These are phyloP conservation scores for Epichloe scottii DNA, from an alignment of 2,329 filamentous ascomycete species.

Conservation along the genomic window DNA sequence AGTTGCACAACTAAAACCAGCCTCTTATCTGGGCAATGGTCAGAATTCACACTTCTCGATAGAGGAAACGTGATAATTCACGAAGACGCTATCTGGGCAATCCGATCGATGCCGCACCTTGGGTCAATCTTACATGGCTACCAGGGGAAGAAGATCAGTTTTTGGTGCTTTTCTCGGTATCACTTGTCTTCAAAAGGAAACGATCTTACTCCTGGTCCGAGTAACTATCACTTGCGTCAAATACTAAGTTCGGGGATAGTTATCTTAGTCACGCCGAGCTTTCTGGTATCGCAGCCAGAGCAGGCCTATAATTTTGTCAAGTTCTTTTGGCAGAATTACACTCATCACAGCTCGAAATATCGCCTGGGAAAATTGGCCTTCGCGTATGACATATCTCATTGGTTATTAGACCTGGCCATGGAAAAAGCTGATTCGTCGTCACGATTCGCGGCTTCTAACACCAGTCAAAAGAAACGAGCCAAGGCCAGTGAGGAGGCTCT, in stretches of 20 bases:
- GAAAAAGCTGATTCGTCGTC: conserved; percentile 10
- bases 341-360: conserved; percentile 3
- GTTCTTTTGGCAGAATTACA: conserved; percentile 19
- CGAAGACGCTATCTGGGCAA: conserved; percentile 24
- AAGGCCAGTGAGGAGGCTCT: conserved; percentile 11
- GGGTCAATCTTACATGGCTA: conserved; percentile 17
- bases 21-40: conserved; percentile 33
- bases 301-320: conserved; percentile 22
- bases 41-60: conserved; percentile 23
- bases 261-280: conserved; percentile 30
- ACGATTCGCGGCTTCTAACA: not conserved
- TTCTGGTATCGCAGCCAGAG: conserved; percentile 25
- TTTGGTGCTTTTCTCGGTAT: conserved; percentile 25
- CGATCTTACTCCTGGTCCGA: not conserved
- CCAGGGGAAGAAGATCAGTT: conserved; percentile 15
- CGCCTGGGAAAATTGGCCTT: conserved; percentile 17
- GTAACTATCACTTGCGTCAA: conserved; percentile 15
- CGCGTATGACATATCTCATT: conserved; percentile 17
- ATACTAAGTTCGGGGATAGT: conserved; percentile 21
- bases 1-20: conserved; percentile 30
- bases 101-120: conserved; percentile 29
- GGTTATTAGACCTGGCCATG: conserved; percentile 16
- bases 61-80: conserved; percentile 31
- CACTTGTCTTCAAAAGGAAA: conserved; percentile 1
- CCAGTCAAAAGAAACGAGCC: not conserved